A percentile compares a stretch with the other conserved stretches of the same genome.
Evolutionary conservation across 371 early-diverging fungal species (phyloP).

Genomic region (Mucor mucedo): DNA sequence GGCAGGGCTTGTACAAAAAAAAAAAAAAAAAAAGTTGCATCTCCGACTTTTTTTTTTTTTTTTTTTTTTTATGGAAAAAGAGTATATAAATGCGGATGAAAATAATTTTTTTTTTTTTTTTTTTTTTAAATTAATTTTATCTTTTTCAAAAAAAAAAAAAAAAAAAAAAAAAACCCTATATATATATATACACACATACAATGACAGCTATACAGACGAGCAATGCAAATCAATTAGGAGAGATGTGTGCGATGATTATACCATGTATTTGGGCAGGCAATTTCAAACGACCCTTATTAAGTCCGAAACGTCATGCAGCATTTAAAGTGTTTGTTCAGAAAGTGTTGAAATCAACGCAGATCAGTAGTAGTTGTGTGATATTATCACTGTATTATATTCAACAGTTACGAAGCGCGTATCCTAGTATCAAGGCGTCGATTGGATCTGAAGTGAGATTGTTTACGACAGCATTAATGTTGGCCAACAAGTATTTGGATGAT

Average conservation of each 20-base stretch:
- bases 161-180: conserved; percentile 1
- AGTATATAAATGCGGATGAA: background rate
- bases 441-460: conserved; percentile 71
- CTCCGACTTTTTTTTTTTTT: no score
- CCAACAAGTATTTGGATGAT: conserved; percentile 73
- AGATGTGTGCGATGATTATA: conserved; percentile 50
- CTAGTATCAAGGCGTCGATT: conserved; percentile 42
- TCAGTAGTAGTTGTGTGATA: conserved; percentile 47
- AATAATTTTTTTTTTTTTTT: background rate
- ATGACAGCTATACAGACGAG: conserved; percentile 25
- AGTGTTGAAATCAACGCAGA: conserved; percentile 57
- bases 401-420: conserved; percentile 44
- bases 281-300: conserved; percentile 21
- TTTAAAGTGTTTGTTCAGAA: conserved; percentile 56
- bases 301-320: conserved; percentile 39
- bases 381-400: conserved; percentile 51
- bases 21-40: no score
- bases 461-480: conserved; percentile 67
- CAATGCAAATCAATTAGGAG: conserved; percentile 42
- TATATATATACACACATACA: background rate
- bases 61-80: no score
- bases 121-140: background rate
- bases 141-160: background rate
- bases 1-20: no score
- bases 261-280: conserved; percentile 54